Evolutionary conservation across 495 filamentous ascomycete species (phyloP).

Genomic region (Thozetella sp.): DNA sequence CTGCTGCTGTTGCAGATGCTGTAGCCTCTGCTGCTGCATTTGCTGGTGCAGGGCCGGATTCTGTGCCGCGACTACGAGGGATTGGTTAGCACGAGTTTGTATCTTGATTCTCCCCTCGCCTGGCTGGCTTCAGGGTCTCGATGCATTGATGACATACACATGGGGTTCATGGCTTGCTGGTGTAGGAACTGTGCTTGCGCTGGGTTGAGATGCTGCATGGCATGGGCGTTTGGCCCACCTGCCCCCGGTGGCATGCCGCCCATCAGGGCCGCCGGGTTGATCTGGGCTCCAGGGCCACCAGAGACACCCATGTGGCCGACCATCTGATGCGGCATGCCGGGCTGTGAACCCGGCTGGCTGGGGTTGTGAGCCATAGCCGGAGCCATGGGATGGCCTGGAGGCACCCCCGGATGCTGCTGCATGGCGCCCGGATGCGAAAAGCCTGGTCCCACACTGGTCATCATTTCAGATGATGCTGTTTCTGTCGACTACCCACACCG

Average conservation of each 20-base stretch:
- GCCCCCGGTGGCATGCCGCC: constrained; percentile 77
- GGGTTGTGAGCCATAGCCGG: constrained; percentile 58
- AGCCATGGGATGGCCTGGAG: constrained; percentile 72
- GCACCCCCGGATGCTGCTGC: constrained; percentile 70
- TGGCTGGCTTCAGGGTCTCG: no score
- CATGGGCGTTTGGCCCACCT: constrained; percentile 72
- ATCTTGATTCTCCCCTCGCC: no score
- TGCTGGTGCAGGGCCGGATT: constrained; percentile 58
- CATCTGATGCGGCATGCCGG: constrained; percentile 70
- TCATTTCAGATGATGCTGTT: constrained; percentile 43
- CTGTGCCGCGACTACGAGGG: constrained; percentile 38
- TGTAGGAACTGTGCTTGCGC: constrained; percentile 66
- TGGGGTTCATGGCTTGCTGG: constrained; percentile 45
- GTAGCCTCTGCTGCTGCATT: constrained; percentile 35
- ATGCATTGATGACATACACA: constrained; percentile 23
- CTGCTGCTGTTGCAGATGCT: constrained; percentile 44
- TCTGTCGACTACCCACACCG: constrained; percentile 49
- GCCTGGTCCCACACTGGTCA: constrained; percentile 71
- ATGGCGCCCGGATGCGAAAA: constrained; percentile 76
- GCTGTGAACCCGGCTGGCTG: constrained; percentile 67
- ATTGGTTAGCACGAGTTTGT: constrained; percentile 18
- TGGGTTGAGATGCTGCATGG: constrained; percentile 77
- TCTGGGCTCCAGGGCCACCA: constrained; percentile 70
- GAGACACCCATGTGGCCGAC: constrained; percentile 82
- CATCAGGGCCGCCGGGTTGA: constrained; percentile 77